phyloP scores from a whole-genome alignment of 164 flowering plant species.

The Echeveria elegans region DNA sequence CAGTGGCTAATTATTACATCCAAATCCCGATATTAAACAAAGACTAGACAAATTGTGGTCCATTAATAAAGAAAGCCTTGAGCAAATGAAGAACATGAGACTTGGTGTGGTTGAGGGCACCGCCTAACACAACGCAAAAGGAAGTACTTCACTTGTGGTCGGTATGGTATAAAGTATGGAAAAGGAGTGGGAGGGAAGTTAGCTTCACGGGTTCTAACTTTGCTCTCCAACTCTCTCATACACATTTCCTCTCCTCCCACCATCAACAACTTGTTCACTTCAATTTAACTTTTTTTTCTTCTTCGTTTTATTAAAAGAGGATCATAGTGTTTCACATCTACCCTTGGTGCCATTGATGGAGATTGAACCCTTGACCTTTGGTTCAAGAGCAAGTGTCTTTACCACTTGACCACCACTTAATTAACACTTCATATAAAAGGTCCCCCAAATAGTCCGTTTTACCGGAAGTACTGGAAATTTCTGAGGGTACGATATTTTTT shows the following conservation, averaged over 20 bases:
- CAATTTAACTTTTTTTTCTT: neutral
- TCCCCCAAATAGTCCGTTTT: no score
- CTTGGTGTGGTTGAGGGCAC: neutral
- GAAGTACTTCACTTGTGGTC: neutral
- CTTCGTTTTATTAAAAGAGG: no score
- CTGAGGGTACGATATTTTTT: no score
- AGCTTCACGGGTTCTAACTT: neutral
- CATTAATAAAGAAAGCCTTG: neutral
- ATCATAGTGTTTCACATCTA: no score
- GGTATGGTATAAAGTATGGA: neutral
- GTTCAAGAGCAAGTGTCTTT: no score
- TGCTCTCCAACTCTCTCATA: neutral
- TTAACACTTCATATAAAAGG: no score
- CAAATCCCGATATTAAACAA: neutral
- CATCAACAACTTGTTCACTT: neutral
- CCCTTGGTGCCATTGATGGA: no score
- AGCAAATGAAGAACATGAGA: neutral
- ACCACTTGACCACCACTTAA: no score
- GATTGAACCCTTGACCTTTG: no score
- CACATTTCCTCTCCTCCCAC: no score
- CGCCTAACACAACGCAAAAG: neutral
- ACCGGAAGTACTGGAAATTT: no score
- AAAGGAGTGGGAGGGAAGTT: neutral
- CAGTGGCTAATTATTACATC: neutral
- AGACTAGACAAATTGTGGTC: neutral